Base-by-base conservation (phyloP, 1,284 basidiomycete species). In the Apiotrichum montevideense region DNA sequence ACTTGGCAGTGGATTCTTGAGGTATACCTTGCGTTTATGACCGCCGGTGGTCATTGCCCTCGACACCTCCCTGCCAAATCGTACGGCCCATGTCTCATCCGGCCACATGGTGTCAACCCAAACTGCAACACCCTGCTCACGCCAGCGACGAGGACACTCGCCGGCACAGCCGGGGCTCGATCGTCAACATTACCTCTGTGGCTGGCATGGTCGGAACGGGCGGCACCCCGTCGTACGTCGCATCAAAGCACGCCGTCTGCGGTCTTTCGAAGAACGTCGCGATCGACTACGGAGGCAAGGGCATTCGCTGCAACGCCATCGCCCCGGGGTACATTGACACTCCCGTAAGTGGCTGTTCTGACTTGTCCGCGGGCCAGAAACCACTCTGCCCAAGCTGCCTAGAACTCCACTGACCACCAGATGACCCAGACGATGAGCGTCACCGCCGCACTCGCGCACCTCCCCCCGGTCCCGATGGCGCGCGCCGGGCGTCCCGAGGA, bases 401-500 rank as follows among this genome's bases (percentile, higher is more conserved):
- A n/a, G n/a, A n/a, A n/a, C n/a, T n/a, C n/a, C 29, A 29, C 29
- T 56, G 56, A 54, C 33, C 59, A 60, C 1, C 63, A 65, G 14
- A 63, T 69, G 21, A 69, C 66, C 3, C 56, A 63, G 15, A 55
- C 56, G 14, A 62, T 64, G 46, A 59, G 60, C 9, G 57, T 52
- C 65, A 63, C 11, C 56, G 41, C 33, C 60, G 1, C 34, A 51
- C 9, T 47, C 57, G 37, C 45, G 47, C 10, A 58, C 62, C 51
- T 56, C 51, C 29, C 60, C 55, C 40, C 57, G 63, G 9, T 66
- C 21, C 56, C 69, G 11, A 67, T 69, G 66, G 55, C 58, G 14
- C 49, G 69, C 15, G 61, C 61, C 50, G 69, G 63, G 1, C 57
- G 46, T 42, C 53, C 63, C 13, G 67, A 66, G 35, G 69, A 70